Evolutionary conservation across 352 stramenopile genomes (phyloP), one percentile per base, ranked within the genome.

Genomic region (Pythium aquatile): DNA sequence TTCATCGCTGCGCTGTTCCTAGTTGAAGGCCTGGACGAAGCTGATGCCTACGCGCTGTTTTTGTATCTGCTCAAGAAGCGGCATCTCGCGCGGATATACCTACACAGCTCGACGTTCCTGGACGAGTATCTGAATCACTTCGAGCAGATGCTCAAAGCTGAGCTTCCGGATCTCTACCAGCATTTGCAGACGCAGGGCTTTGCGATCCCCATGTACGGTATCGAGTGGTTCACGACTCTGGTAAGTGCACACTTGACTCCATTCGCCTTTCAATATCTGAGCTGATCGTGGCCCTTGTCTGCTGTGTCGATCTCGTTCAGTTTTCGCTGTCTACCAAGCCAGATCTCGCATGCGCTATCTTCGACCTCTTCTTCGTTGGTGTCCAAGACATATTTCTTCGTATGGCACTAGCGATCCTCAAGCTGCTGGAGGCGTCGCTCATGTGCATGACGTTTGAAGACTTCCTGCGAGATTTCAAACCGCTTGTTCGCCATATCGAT

Each of bases 161-260:
- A 90, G 42, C 70, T 96, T 37, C 87, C 87, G 0, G 83, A 90
- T 54, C 58, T 96, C 7, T 75, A 87, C 40, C 63, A 72, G 1
- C 85, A 93, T 37, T 58, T 96, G 20, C 58, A 83, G 0, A 68
- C 63, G 1, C 83, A 90, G 54, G 87, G 87, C 10, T 96, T 96
- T 61, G 65, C 69, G 9, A 74, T 91, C 29, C 79, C 84, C 8
- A 91, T 96, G 80, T 96, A 92, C 59, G 85, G 83, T 53, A 90
- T 96, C 54, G 87, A 96, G 53, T 96, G 87, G 87, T 94, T 96
- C 61, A 96, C 87, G 14, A 96, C 87, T 28, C 66, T 96, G 68
- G 79, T 88, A 51, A 2, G 46, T 67, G 3, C 32, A 35, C 5
- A 35, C 5, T 35, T 35, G 5, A 9, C 32, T 35, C 8, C 32